Conservation (phyloP, 768 basidiomycete genomes). For the Panellus pusillus region DNA sequence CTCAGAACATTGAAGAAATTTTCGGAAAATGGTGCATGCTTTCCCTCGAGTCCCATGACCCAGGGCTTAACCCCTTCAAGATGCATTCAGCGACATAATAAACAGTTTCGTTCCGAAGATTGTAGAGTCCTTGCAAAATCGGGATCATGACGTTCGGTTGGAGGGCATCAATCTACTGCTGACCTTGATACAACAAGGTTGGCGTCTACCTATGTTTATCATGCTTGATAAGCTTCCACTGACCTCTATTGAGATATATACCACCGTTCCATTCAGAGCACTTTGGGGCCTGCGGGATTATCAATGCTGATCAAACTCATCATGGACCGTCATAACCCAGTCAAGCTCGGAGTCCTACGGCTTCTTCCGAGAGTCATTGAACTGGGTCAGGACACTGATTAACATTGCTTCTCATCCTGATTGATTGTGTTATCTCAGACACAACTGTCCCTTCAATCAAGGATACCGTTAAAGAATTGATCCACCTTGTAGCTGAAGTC, state of each 20-base stretch:
- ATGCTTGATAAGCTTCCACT: not conserved
- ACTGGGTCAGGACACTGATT: not conserved
- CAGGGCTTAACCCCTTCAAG: not conserved
- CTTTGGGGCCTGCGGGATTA: not conserved
- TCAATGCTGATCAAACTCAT: not conserved
- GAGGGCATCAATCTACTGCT: not conserved
- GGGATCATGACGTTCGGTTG: not conserved
- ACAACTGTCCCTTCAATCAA: too few relatives aligned
- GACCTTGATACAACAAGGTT: not conserved
- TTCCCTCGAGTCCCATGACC: not conserved
- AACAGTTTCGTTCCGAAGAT: not conserved
- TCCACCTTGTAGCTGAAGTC: too few relatives aligned
- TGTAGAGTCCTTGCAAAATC: not conserved
- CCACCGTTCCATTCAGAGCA: not conserved
- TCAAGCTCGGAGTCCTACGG: not conserved
- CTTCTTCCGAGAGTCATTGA: not conserved
- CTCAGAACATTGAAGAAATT: not conserved
- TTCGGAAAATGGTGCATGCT: not conserved
- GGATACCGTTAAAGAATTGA: too few relatives aligned
- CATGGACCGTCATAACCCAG: not conserved
- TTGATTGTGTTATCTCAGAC: not conserved
- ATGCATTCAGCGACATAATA: conserved; percentile 4
- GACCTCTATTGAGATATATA: not conserved
- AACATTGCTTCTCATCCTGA: not conserved
- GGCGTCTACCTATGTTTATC: not conserved